These are phyloP conservation scores for Plasmodium knowlesi DNA, from an alignment of 169 alveolate species.

Conservation along the genomic window DNA sequence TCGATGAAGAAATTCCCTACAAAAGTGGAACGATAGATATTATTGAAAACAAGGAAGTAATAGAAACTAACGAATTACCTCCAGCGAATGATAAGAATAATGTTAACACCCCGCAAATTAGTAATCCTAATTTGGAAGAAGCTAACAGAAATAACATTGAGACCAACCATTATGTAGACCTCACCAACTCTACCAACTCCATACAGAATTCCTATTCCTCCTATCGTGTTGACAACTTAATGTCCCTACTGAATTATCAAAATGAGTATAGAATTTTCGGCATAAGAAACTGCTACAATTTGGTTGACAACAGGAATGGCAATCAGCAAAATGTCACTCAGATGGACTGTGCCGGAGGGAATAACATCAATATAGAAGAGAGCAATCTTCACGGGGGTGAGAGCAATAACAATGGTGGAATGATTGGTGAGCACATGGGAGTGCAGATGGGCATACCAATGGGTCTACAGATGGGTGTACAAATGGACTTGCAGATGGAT, in stretches of 20 bases:
- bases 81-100: conserved; percentile 58
- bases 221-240: conserved; percentile 49
- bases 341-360: conserved; percentile 1
- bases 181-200: conserved; percentile 27
- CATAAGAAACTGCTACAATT: conserved; percentile 58
- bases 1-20: conserved; percentile 76
- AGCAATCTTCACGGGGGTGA: not conserved
- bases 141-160: conserved; percentile 37
- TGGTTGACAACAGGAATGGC: conserved; percentile 21
- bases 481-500: not conserved
- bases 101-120: conserved; percentile 15
- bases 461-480: not conserved
- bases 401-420: not conserved
- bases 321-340: conserved; percentile 6
- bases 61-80: conserved; percentile 28
- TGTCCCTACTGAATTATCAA: conserved; percentile 59
- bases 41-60: conserved; percentile 70
- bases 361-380: not conserved
- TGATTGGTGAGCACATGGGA: not conserved
- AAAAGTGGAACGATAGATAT: conserved; percentile 62
- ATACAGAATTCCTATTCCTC: conserved; percentile 34
- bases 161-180: conserved; percentile 33
- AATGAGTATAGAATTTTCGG: conserved; percentile 70
- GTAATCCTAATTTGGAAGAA: not conserved
- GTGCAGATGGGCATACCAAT: not conserved